A percentile compares a stretch with the other conserved stretches of the same genome.
phyloP scores from a whole-genome alignment of 805 yeast genomes.

The Yamadazyma kitorensis region DNA sequence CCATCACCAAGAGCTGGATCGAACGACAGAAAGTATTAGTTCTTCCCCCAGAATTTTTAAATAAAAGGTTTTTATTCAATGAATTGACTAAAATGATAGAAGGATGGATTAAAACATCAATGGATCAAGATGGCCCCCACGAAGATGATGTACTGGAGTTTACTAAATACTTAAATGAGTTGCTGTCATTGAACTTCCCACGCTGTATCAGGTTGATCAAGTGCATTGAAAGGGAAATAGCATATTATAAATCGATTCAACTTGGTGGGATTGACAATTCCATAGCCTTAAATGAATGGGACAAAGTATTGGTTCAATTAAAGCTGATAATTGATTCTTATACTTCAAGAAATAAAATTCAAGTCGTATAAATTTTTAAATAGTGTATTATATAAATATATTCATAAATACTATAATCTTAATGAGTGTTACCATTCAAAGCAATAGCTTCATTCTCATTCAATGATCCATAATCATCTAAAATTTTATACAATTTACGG shows the following conservation, averaged over 20 bases:
- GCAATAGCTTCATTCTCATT: constrained; percentile 13
- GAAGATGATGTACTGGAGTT: constrained; percentile 26
- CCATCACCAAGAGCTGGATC: constrained; percentile 20
- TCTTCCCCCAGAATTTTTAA: constrained; percentile 16
- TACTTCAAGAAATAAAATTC: too few relatives aligned
- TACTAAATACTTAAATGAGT: constrained; percentile 16
- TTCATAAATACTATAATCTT: too few relatives aligned
- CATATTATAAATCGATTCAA: not conserved
- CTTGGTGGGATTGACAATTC: too few relatives aligned
- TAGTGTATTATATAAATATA: too few relatives aligned
- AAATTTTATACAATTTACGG: constrained; percentile 26
- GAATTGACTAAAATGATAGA: constrained; percentile 18
- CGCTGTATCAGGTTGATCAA: constrained; percentile 18
- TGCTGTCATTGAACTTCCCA: constrained; percentile 16
- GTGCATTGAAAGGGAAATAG: constrained; percentile 9
- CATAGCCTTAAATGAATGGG: too few relatives aligned
- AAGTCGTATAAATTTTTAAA: too few relatives aligned
- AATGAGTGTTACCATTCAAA: constrained; percentile 8
- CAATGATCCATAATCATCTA: constrained; percentile 24
- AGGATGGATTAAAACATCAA: constrained; percentile 26
- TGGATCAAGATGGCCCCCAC: constrained; percentile 35
- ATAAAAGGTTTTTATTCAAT: constrained; percentile 6
- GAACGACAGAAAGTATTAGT: constrained; percentile 13
- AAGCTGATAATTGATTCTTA: too few relatives aligned
- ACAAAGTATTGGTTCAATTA: too few relatives aligned